phyloP scores from a whole-genome alignment of 192 early-diverging fungal species.

The Coemansia sp. region DNA sequence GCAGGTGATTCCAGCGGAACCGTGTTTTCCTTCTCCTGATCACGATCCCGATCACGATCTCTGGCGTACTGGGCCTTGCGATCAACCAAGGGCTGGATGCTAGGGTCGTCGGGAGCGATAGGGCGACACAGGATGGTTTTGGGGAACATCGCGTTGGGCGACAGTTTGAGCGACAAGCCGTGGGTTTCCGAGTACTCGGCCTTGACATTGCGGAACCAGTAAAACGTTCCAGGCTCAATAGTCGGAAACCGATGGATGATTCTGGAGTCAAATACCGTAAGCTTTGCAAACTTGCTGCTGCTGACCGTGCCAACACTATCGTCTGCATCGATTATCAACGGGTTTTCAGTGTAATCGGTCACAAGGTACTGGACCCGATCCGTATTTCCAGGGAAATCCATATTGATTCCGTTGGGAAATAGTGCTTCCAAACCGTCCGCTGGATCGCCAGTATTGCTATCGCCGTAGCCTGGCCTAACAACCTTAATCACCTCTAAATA shows the following conservation, averaged over 20 bases:
- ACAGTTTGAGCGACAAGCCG: slow-evolving; percentile 5
- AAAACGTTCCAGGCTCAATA: not conserved
- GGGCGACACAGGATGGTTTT: slow-evolving; percentile 14
- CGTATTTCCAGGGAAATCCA: not conserved
- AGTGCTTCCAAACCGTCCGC: too few relatives aligned
- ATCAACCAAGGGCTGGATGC: slow-evolving; percentile 1
- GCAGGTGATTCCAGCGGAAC: too few relatives aligned
- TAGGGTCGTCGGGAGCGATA: slow-evolving; percentile 8
- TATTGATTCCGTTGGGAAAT: not conserved
- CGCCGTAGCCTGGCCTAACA: not conserved
- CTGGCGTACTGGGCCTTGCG: slow-evolving; percentile 2
- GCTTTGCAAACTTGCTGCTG: slow-evolving; percentile 4
- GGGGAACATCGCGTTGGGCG: slow-evolving; percentile 2
- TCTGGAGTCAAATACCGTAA: slow-evolving; percentile 11
- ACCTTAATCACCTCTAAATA: slow-evolving; percentile 20
- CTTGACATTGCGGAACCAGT: slow-evolving; percentile 20
- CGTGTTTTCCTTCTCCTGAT: not conserved
- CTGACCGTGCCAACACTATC: not conserved
- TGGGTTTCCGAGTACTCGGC: not conserved
- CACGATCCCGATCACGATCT: not conserved
- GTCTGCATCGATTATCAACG: not conserved
- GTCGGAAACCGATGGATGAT: slow-evolving; percentile 17
- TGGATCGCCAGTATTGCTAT: not conserved
- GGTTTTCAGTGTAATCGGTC: slow-evolving; percentile 25
- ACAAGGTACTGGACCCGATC: slow-evolving; percentile 14